Evolutionary conservation across 495 filamentous ascomycete species (phyloP).

Genomic region (Penicillium crystallinum): DNA sequence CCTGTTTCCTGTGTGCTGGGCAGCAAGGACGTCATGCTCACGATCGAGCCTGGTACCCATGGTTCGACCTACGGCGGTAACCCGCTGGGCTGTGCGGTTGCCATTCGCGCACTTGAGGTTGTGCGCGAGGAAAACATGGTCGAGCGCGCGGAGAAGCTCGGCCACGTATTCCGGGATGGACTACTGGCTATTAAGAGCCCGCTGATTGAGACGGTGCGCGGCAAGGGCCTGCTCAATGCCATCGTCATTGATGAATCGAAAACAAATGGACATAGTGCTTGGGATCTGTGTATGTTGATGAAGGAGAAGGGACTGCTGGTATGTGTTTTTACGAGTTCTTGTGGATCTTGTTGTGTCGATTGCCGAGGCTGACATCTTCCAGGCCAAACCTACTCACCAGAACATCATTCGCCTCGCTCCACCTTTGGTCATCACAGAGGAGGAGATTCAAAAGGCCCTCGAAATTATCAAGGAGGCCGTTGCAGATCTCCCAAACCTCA

Average conservation of each 20-base stretch:
- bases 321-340: constrained; percentile 24
- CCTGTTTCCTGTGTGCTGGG: constrained; percentile 92
- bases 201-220: constrained; percentile 76
- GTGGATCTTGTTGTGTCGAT: background rate
- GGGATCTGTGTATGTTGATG: constrained; percentile 93
- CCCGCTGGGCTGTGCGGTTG: constrained; percentile 92
- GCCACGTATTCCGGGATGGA: constrained; percentile 77
- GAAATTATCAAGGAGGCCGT: constrained; percentile 47
- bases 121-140: constrained; percentile 87
- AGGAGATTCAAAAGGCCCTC: constrained; percentile 46
- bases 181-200: constrained; percentile 66
- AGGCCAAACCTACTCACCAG: constrained; percentile 98
- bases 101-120: constrained; percentile 92
- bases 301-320: constrained; percentile 95
- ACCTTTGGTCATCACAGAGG: constrained; percentile 53
- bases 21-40: constrained; percentile 89
- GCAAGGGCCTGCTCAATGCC: constrained; percentile 93
- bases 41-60: constrained; percentile 94
- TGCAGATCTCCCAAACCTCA: constrained; percentile 45
- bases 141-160: constrained; percentile 72
- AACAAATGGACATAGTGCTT: constrained; percentile 81
- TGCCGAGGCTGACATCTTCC: constrained; percentile 25
- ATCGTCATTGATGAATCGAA: constrained; percentile 92
- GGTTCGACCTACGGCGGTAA: constrained; percentile 98
- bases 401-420: constrained; percentile 76